Evolutionary conservation across 2,329 filamentous ascomycete species (phyloP).

Genomic region (Alternaria burnsii): DNA sequence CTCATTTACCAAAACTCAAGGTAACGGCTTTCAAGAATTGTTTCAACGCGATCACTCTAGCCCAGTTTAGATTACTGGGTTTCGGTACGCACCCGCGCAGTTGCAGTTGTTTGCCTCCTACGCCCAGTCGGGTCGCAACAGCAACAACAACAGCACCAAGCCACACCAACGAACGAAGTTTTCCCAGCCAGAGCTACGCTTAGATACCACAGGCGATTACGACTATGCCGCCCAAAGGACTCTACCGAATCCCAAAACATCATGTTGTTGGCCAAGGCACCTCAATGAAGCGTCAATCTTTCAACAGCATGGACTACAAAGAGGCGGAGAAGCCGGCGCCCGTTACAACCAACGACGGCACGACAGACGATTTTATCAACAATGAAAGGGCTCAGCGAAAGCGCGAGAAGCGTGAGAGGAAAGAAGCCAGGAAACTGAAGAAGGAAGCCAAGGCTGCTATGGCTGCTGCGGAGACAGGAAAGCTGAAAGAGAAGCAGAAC

Average conservation of each 20-base stretch:
- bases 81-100: background rate
- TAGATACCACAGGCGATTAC: background rate
- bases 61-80: background rate
- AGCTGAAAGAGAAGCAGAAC: background rate
- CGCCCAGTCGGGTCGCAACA: background rate
- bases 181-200: background rate
- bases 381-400: constrained; percentile 4
- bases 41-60: background rate
- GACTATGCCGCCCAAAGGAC: constrained; percentile 32
- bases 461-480: background rate
- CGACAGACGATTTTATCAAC: background rate
- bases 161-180: background rate
- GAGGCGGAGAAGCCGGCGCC: constrained; percentile 7
- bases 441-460: constrained; percentile 8
- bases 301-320: constrained; percentile 36
- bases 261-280: constrained; percentile 23
- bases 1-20: background rate
- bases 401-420: constrained; percentile 14
- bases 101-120: background rate
- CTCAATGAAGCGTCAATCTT: constrained; percentile 15
- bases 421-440: constrained; percentile 11
- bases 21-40: background rate
- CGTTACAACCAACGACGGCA: background rate
- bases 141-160: background rate
- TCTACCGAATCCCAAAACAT: constrained; percentile 36